Conservation (phyloP, 176 grass and related monocot genomes). For the Thalia dealbata region DNA sequence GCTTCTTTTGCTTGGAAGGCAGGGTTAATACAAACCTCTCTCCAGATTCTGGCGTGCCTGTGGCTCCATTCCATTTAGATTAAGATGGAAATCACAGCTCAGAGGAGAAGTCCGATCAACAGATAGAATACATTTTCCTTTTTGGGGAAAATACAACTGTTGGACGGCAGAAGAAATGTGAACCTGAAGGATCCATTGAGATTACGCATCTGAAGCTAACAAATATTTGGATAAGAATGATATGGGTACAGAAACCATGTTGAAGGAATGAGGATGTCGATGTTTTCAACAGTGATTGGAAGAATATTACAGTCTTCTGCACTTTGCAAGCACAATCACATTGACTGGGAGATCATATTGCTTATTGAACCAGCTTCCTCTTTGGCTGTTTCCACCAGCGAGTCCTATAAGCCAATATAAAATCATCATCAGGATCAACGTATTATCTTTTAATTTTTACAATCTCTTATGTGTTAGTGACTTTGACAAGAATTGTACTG, state of each 20-base stretch:
- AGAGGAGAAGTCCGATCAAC: too few relatives aligned
- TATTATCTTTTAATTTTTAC: background rate
- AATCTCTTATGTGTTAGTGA: too few relatives aligned
- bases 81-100: too few relatives aligned
- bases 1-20: background rate
- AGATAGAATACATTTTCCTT: too few relatives aligned
- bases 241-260: background rate
- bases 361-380: slow-evolving; percentile 8
- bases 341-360: slow-evolving; percentile 11
- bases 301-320: background rate
- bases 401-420: slow-evolving; percentile 2
- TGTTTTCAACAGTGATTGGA: background rate
- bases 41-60: too few relatives aligned
- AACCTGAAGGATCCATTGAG: too few relatives aligned
- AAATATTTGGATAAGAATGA: background rate
- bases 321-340: background rate
- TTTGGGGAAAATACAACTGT: too few relatives aligned
- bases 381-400: slow-evolving; percentile 4
- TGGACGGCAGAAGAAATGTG: too few relatives aligned
- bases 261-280: background rate
- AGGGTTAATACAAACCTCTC: background rate
- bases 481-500: too few relatives aligned
- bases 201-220: too few relatives aligned
- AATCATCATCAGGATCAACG: background rate
- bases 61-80: background rate